Base-by-base conservation (phyloP, 1,284 basidiomycete genomes). In the Sparassis latifolia region DNA sequence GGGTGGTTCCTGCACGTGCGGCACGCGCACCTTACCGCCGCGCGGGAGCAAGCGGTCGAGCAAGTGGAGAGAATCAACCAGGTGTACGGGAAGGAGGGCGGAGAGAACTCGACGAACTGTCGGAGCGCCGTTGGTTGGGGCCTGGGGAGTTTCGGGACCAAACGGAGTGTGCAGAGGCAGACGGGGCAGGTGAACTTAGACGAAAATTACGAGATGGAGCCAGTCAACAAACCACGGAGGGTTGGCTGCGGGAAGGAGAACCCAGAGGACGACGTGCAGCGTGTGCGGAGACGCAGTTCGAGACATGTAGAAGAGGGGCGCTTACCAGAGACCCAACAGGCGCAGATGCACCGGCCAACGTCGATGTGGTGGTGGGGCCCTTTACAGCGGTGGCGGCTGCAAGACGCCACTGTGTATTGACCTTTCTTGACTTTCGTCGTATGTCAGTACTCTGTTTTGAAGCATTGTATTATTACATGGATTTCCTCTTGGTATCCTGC, bases 311-410 rank as follows among this genome's bases (percentile, higher is more conserved):
- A 51, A n/a, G 52, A 52, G 39, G 58, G 33, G 39, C 28, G 38
- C 42, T 20, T 10, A 20, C 20, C 20, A 30, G n/a, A 1, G 45
- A 42, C 10, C 30, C 35, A 6, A 5, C 41, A 37, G 20, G 42
- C 42, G n/a, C 31, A 29, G 42, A 37, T 49, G 7, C 53, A 52
- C 37, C 64, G 68, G 4, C 69, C 62, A 42, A 66, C 69, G 47
- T 77, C 79, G 33, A 58, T 84, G 54, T 88, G 82, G 83, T 87
- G 86, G 80, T 89, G 85, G 84, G 85, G 85, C 0, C 87, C 88
- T 2, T 64, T 90, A 32, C 71, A 77, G 42, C 72, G 75, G 39
- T 90, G 88, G 87, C 71, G 87, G 47, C 65, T 89, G 58, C 78
- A 83, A 58, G 88, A 90, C 59, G 79, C 82, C 53, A 89, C 87